Conservation (phyloP, 2,329 filamentous ascomycete genomes). For the Thelonectria olida region DNA sequence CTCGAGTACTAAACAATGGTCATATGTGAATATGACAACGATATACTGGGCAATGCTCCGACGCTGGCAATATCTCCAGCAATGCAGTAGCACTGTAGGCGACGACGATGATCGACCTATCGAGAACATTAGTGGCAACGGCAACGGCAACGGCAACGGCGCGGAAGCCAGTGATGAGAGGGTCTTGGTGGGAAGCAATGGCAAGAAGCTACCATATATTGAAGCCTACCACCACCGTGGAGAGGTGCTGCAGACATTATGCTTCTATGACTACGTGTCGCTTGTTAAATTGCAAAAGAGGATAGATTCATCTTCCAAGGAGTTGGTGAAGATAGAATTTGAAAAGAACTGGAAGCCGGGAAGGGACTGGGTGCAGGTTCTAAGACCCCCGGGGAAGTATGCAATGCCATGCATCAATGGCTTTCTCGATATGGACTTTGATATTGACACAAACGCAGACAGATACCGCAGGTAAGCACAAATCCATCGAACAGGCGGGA, state of each 20-base stretch:
- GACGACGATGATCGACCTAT: neutral
- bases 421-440: constrained; percentile 9
- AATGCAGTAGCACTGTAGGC: neutral
- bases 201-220: constrained; percentile 3
- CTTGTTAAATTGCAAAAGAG: neutral
- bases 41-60: constrained; percentile 7
- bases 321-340: constrained; percentile 7
- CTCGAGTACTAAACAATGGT: constrained; percentile 3
- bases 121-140: neutral
- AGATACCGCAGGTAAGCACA: neutral
- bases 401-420: neutral
- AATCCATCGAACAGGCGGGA: neutral
- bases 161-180: neutral
- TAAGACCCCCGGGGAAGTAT: constrained; percentile 2
- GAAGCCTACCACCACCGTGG: constrained; percentile 4
- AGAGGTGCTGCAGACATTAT: neutral
- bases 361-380: constrained; percentile 1
- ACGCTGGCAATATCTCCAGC: neutral
- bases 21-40: constrained; percentile 11
- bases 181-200: neutral
- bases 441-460: neutral
- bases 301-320: neutral
- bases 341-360: neutral
- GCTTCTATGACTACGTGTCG: constrained; percentile 2
- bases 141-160: neutral